Conservation (phyloP, 2,329 filamentous ascomycete genomes). For the Stachybotrys chlorohalonatus region DNA sequence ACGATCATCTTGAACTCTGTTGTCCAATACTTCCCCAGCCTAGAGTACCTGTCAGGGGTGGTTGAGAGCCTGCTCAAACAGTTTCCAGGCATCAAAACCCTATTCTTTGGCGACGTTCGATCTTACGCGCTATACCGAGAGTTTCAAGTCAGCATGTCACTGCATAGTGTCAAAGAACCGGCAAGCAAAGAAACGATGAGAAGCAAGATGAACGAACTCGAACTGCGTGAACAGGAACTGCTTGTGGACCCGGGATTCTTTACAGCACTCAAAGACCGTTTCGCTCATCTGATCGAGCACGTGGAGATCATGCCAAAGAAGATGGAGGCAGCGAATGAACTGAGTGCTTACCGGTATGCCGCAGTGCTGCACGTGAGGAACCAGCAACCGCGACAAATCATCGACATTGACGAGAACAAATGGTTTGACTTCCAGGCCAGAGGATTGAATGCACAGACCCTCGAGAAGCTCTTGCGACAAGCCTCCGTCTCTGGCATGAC, state of each 20-base stretch:
- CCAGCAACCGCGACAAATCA: not conserved
- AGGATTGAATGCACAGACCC: not conserved
- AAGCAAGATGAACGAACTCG: not conserved
- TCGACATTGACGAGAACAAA: not conserved
- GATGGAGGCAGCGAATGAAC: slow-evolving; percentile 15
- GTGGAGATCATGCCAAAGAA: slow-evolving; percentile 15
- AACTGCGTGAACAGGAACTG: slow-evolving; percentile 5
- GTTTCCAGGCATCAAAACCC: slow-evolving; percentile 1
- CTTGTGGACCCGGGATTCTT: slow-evolving; percentile 16
- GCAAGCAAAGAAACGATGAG: not conserved
- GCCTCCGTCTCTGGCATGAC: not conserved
- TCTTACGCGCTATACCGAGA: not conserved
- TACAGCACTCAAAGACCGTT: slow-evolving; percentile 4
- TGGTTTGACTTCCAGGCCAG: slow-evolving; percentile 4
- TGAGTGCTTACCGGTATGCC: slow-evolving; percentile 14
- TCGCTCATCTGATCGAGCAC: slow-evolving; percentile 8
- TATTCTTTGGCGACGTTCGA: not conserved
- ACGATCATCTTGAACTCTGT: slow-evolving; percentile 18
- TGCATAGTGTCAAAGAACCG: not conserved
- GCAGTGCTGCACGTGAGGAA: slow-evolving; percentile 10
- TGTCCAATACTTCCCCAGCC: slow-evolving; percentile 16
- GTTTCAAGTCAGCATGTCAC: not conserved
- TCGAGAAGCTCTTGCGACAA: not conserved
- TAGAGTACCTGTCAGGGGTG: slow-evolving; percentile 11
- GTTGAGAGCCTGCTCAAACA: slow-evolving; percentile 6